Evolutionary conservation across 1,139 yeast species (phyloP), one percentile per base, ranked within the genome.

Genomic region (Ogataea hybrid): DNA sequence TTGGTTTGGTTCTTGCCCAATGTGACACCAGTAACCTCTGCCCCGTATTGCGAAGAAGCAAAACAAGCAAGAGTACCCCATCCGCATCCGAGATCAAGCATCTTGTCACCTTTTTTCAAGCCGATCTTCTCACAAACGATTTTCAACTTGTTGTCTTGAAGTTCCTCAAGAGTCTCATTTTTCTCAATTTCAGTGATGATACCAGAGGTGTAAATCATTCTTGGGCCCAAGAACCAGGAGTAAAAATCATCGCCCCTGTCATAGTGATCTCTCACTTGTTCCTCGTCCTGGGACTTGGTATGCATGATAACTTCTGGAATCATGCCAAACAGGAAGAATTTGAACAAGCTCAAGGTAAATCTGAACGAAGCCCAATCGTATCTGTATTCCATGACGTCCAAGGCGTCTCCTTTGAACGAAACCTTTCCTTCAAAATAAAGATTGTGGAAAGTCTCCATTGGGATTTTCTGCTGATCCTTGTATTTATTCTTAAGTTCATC

Each of bases 241-340:
- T 88, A 89, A 67, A 89, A 88, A 68, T 89, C 96, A 63, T 88
- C 96, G 66, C 97, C 96, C 57, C 97, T 85, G 71, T 89, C 97
- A 67, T 88, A 88, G 69, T 89, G 96, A 60, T 84, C 96, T 67
- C 96, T 81, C 44, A 88, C 96, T 69, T 88, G 97, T 68, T 88
- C 97, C 70, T 89, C 96, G 63, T 89, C 96, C 70, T 88, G 96
- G 25, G 95, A 84, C 63, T 88, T 81, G 47, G 95, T 82, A 71
- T 88, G 97, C 79, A 88, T 63, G 57, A 88, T 84, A 44, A 88
- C 95, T 69, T 88, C 97, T 39, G 97, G 97, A 54, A 88, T 84
- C 87, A 88, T 80, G 39, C 95, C 95, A 44, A 87, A 76, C 55
- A 88, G 69, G 71, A 88, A 89, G 69, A 75, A 89, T 65, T 77